Percentiles rank a stretch among this genome's conserved stretches.
Conservation (phyloP, 2,329 filamentous ascomycete genomes). For the Cladophialophora yegresii region DNA sequence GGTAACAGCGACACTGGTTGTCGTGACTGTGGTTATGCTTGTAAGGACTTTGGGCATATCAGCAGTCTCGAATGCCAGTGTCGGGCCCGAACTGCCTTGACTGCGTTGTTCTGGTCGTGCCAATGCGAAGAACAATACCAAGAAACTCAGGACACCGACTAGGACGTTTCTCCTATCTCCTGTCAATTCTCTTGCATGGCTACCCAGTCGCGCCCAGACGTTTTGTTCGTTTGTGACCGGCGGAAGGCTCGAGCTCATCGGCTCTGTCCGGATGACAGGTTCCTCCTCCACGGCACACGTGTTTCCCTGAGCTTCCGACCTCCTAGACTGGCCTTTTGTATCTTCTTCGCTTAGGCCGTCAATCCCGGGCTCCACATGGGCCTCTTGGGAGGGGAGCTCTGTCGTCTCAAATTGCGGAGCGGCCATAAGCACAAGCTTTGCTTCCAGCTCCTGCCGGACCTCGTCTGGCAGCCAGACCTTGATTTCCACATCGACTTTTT, state of each 20-base stretch:
- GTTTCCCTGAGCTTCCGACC: constrained; percentile 30
- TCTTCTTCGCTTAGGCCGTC: constrained; percentile 27
- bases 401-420: background rate
- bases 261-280: background rate
- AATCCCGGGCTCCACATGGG: constrained; percentile 1
- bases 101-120: background rate
- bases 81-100: background rate
- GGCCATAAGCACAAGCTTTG: constrained; percentile 24
- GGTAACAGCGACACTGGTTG: constrained; percentile 18
- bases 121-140: constrained; percentile 48
- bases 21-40: constrained; percentile 25
- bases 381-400: background rate
- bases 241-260: background rate
- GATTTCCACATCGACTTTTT: constrained; percentile 93
- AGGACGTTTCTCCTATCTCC: constrained; percentile 57
- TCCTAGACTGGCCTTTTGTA: constrained; percentile 30
- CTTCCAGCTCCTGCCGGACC: constrained; percentile 50
- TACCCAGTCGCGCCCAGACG: constrained; percentile 54
- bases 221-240: constrained; percentile 48
- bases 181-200: constrained; percentile 56
- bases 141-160: constrained; percentile 50
- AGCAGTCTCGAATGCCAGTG: background rate
- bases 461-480: constrained; percentile 66
- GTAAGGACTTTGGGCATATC: constrained; percentile 20
- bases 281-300: background rate